Base-by-base conservation (phyloP, 2,329 filamentous ascomycete genomes). In the Phoma sp. region DNA sequence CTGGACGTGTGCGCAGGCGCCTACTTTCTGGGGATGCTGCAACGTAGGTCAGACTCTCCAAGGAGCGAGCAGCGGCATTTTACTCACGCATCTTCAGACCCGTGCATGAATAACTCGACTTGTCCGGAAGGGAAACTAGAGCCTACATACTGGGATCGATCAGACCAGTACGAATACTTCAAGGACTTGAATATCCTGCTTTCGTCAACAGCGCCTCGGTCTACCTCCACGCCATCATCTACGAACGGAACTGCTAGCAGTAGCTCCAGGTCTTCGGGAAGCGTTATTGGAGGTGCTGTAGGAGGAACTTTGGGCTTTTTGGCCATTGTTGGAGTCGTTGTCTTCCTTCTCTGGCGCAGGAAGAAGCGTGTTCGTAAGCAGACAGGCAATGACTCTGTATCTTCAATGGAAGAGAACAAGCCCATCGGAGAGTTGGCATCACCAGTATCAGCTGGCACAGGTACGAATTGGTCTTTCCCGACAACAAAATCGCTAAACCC, bases 81-180 rank as follows among this genome's bases (percentile, higher is more conserved):
- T 74, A 73, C 7, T 77, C 73, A 59, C 76, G 74, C 51, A 61
- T 18, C 47, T 5, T 60, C 49, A 4, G 65, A 75, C 48, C 69
- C 75, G 13, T 77, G 75, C 49, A 58, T 64, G 23, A 59, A 63
- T 5, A 58, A 60, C 5, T 55, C 55, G 32, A 53, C 46, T 24
- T 77, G 75, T 46, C 55, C 64, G 5, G 40, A 45, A 1, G 62
- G 44, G 0, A 57, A 69, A 48, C 61, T 77, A 4, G 45, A 57
- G 7, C 58, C 52, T 9, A 56, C 64, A 7, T 62, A 60, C 11
- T 46, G 57, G 30, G 51, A 62, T n/a, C 55, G 60, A 10, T 47
- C 55, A 2, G 64, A 57, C 6, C 51, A 59, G 33, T 53, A 52
- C 13, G 35, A 58, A 32, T 60, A 60, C 52, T 60, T 60, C 27